Evolutionary conservation across 768 basidiomycete genomes (phyloP), one percentile per base, ranked within the genome.

Genomic region (Albatrellus ellisii): DNA sequence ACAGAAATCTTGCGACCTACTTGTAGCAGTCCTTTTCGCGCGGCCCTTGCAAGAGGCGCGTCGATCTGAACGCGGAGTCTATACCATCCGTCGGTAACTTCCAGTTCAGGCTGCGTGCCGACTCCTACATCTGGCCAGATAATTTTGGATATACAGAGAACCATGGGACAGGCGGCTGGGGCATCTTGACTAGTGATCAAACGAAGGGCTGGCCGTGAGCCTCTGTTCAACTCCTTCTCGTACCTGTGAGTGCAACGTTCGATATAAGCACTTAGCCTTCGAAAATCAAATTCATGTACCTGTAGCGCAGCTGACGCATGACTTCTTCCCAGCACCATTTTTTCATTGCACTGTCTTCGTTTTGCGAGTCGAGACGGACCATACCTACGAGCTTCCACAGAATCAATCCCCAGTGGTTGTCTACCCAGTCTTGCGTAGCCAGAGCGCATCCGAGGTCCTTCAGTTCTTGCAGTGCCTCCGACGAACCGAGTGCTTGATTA

Each of bases 51-150:
- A 17, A 99, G 65, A 3, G 83, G 72, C 15, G 62, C 61, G 58
- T 98, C 95, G 10, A 87, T 66, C 35, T 69, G 68, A 0, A 89
- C 85, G 11, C 77, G 74, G 6, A 98, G 65, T 22, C 79, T 65
- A 53, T 99, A 99, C 95, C 95, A 99, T 11, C 95, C 95, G 55
- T 99, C 95, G 0, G 90, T 91, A n/a, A 98, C 63, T 59, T 97
- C 95, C 5, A 99, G 60, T 48, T 78, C 73, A 0, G 79, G 72
- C 50, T 67, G 59, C 2, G 63, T 54, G 20, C 62, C 58, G 2
- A 60, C 45, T 3, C 58, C 59, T 15, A 50, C 49, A 25, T 67
- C 55, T 6, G 67, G 61, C 75, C 76, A 80, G 4, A 60, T 60
- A 27, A 98, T 75, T 22, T 70, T 69, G 2, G 87, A 83, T 2